Percentiles rank a stretch among this genome's conserved stretches.
phyloP scores from a whole-genome alignment of 1,284 basidiomycete species.

The Fomitopsis schrenkii region DNA sequence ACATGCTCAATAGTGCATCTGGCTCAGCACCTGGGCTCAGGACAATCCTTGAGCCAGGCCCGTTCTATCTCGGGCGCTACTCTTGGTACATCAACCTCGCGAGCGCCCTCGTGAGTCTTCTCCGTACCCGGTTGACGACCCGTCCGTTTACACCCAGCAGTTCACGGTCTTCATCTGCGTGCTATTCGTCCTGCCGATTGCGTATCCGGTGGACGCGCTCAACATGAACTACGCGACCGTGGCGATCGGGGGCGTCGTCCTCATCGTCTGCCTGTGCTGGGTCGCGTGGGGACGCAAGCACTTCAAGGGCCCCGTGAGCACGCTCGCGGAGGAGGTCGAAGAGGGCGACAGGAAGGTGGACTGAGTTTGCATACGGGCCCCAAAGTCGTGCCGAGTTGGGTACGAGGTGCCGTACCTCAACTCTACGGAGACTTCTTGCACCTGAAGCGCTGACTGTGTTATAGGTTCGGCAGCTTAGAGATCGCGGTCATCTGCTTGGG shows the following conservation, averaged over 20 bases:
- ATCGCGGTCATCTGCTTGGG: no score
- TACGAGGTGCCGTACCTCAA: no score
- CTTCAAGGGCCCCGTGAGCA: conserved; percentile 31
- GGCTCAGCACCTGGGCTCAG: background rate
- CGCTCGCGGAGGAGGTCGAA: conserved; percentile 5
- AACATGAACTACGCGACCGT: conserved; percentile 67
- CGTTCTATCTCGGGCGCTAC: conserved; percentile 50
- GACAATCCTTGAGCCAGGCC: conserved; percentile 39
- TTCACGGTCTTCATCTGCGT: conserved; percentile 52
- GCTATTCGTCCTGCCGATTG: conserved; percentile 58
- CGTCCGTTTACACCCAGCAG: conserved; percentile 22
- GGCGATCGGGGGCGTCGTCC: conserved; percentile 41
- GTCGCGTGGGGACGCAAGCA: conserved; percentile 32
- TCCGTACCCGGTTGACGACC: background rate
- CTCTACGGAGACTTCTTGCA: no score
- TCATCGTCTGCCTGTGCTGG: conserved; percentile 40
- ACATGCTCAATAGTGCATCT: background rate
- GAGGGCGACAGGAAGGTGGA: background rate
- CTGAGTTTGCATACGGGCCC: background rate
- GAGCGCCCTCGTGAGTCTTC: conserved; percentile 38
- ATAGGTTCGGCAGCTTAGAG: no score
- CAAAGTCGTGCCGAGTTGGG: no score
- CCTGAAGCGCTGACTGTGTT: no score
- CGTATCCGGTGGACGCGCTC: conserved; percentile 48
- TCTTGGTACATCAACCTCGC: conserved; percentile 49